Evolutionary conservation across 1,284 basidiomycete genomes (phyloP), one percentile per base, ranked within the genome.

Genomic region (Cryptococcus depauperatus): DNA sequence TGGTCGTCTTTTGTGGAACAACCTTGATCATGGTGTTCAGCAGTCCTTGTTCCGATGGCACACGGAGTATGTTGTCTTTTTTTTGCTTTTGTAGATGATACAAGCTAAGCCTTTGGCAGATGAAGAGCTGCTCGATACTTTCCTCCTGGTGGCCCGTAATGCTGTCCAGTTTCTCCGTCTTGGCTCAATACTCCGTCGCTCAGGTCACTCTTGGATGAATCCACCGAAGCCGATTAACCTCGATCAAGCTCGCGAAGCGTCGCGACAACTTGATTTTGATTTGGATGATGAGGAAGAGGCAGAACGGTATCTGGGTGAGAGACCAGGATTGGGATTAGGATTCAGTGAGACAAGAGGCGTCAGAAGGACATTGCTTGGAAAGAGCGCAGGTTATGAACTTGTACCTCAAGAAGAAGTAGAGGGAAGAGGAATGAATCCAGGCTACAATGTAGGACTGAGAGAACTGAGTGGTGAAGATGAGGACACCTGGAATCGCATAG

Each of bases 221-320:
- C 81, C 83, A 39, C 89, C 91, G 6, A 88, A 84, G 59, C 87
- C 88, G 0, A 95, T 96, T 61, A 90, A 95, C 65, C 82, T 95
- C n/a, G 68, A 66, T 9, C 67, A 72, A 44, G 74, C 73, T 0
- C 63, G 71, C 3, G 56, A 65, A 2, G 71, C 70, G 30, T 64
- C 62, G 3, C 58, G 68, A 41, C 71, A 69, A 74, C 80, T 68
- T 73, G 82, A 59, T 76, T 80, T 58, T 72, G 85, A 68, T 71
- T 79, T 65, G 74, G 84, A 59, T 73, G 83, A 58, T 76, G 86
- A 56, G 78, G 82, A 74, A 33, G 65, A 69, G 22, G 61, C 1
- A 54, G 62, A 14, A 68, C 68, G 0, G 66, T 66, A n/a, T n/a
- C n/a, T n/a, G n/a, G n/a, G n/a, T n/a, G n/a, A n/a, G 33, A 55